Evolutionary conservation across 2,329 filamentous ascomycete genomes (phyloP), one percentile per base, ranked within the genome.

Genomic region (Penicillium brevicompactum): DNA sequence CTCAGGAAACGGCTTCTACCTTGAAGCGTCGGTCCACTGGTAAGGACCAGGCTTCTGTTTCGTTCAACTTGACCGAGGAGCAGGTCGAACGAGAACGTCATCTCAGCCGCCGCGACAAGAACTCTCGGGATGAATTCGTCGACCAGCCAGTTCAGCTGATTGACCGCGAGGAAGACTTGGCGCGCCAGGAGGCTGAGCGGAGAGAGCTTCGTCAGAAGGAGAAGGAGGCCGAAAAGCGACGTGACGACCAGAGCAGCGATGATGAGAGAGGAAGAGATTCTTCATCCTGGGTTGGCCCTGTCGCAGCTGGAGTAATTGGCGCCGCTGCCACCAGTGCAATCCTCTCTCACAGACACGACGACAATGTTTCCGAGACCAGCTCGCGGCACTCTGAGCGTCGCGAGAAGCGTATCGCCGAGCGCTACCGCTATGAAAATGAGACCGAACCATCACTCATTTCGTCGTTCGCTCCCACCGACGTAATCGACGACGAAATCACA

Each of bases 31-130:
- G 70, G 21, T 67, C 66, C 24, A 70, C 74, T 4, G 51, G 58
- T 3, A 74, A 69, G 62, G 74, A 76, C 18, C 67, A 71, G 52
- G 75, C 75, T 8, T 80, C 77, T 56, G 84, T 87, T 7, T 79
- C 81, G 51, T 86, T 86, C 59, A 78, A 82, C 37, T 65, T 86
- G 47, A 85, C 83, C 0, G 74, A 84, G 45, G 82, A 84, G 64
- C 82, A 85, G 68, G 74, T 72, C 34, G 75, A 79, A 30, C 80
- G 79, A 50, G 81, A 82, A 51, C 69, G 71, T 48, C 67, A 68
- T 31, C 65, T 67, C 14, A 67, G 66, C 32, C 63, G 59, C n/a
- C 64, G 58, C 34, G 64, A 66, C 44, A 66, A 49, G 38, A 48
- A 57, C 50, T 64, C 56, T 57, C 64, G 60, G 10, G 66, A 63